phyloP scores from a whole-genome alignment of 176 grass and related monocot species.

The Panicum miliaceum region DNA sequence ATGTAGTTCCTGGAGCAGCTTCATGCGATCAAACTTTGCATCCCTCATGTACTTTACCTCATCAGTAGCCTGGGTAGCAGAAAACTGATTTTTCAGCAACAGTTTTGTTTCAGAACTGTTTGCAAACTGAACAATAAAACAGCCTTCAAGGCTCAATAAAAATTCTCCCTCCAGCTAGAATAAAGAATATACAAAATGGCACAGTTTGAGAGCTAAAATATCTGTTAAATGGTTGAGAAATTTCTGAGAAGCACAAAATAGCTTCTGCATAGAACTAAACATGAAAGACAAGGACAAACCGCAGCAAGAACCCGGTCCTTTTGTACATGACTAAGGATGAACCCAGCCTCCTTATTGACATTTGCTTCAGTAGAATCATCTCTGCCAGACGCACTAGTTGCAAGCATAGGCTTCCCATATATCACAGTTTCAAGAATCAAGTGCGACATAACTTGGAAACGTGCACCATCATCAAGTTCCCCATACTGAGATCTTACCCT shows the following conservation, averaged over 20 bases:
- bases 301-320: conserved; percentile 83
- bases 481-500: conserved; percentile 73
- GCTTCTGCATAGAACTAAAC: conserved; percentile 34
- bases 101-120: conserved; percentile 30
- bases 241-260: conserved; percentile 39
- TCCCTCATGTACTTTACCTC: conserved; percentile 77
- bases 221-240: conserved; percentile 19
- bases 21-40: conserved; percentile 74
- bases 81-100: conserved; percentile 37
- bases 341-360: conserved; percentile 80
- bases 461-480: conserved; percentile 82
- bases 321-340: conserved; percentile 86
- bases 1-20: conserved; percentile 83
- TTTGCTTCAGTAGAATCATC: conserved; percentile 71
- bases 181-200: conserved; percentile 12
- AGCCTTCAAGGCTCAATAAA: not conserved
- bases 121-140: not conserved
- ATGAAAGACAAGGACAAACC: conserved; percentile 58
- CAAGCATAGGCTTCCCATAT: conserved; percentile 84
- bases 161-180: conserved; percentile 3
- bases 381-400: conserved; percentile 68
- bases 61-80: conserved; percentile 69
- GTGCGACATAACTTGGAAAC: conserved; percentile 83
- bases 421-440: conserved; percentile 93
- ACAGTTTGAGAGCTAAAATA: conserved; percentile 13